Evolutionary conservation across 345 rosid species (phyloP), one percentile per base, ranked within the genome.

Genomic region (Carallia pectinifolia): DNA sequence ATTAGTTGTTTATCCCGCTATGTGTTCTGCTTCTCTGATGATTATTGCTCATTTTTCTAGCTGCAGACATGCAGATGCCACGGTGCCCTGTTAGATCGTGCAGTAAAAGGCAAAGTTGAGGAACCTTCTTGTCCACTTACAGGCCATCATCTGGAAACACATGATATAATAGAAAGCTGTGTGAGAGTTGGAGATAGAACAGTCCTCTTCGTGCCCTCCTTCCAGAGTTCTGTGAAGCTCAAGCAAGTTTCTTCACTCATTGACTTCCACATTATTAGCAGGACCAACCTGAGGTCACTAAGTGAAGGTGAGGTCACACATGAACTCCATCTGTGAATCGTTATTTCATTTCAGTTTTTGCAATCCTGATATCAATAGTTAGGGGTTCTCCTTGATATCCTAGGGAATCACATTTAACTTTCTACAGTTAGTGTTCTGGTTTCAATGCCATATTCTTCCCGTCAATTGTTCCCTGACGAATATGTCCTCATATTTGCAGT

Each of bases 61-160:
- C 71, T 73, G 69, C 76, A 93, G 98, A 80, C 89, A 23, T 90
- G 93, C 81, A 88, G 84, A 82, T 90, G 97, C 79, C 97, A 90
- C 61, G 96, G 92, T 58, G 64, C 69, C 63, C 73, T 79, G 67
- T 71, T 88, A 70, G 79, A 71, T 53, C 78, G 69, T 47, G 73
- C 55, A 58, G 71, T 54, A 60, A 69, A 84, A 72, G 69, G 29
- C 15, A 66, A 62, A 64, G 76, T 8, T 62, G 81, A 81, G 70
- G 66, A 71, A 71, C 74, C 76, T 77, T 76, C 73, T 64, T 92
- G 94, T 78, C 77, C 90, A 58, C 39, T 88, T 74, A 77, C 90
- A 19, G 83, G 77, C 70, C 71, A 55, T 55, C 81, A 80, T 71
- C 86, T 88, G 39, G 87, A 68, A 62, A 60, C 66, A 61, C 29